Conservation (phyloP, 129 eudicot genomes). For the Apium graveolens region DNA sequence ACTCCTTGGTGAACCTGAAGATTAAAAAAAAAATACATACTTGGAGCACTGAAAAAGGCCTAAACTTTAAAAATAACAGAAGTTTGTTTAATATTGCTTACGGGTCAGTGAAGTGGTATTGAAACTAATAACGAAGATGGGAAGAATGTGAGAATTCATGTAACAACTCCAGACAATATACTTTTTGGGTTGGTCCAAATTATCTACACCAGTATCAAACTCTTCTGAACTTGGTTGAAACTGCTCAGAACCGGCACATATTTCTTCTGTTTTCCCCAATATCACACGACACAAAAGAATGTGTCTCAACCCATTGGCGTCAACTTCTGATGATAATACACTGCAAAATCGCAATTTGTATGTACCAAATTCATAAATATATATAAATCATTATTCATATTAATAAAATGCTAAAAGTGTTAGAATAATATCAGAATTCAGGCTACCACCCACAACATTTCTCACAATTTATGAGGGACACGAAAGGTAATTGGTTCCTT, state of each 20-base stretch:
- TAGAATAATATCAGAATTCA: no score
- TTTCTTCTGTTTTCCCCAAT: slow-evolving; percentile 23
- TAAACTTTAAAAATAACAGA: background rate
- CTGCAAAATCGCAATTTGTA: background rate
- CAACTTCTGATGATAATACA: slow-evolving; percentile 11
- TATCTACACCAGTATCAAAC: slow-evolving; percentile 32
- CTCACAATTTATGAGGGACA: no score
- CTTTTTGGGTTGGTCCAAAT: slow-evolving; percentile 15
- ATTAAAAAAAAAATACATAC: background rate
- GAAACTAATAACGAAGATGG: slow-evolving; percentile 20
- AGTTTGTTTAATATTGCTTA: background rate
- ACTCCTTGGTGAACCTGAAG: background rate
- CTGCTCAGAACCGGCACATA: slow-evolving; percentile 23
- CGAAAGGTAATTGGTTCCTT: no score
- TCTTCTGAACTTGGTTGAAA: slow-evolving; percentile 23
- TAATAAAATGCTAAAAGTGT: no score
- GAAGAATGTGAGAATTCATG: slow-evolving; percentile 28
- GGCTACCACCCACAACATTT: no score
- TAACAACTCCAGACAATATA: slow-evolving; percentile 22
- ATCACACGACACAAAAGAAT: slow-evolving; percentile 29
- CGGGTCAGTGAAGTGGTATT: slow-evolving; percentile 9
- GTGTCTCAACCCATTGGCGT: slow-evolving; percentile 25
- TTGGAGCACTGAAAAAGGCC: background rate
- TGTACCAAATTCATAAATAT: no score
- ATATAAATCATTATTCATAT: no score